Percentiles rank a stretch among this genome's conserved stretches.
phyloP scores from a whole-genome alignment of 2,329 filamentous ascomycete genomes.

The Penicillium janthinellum region DNA sequence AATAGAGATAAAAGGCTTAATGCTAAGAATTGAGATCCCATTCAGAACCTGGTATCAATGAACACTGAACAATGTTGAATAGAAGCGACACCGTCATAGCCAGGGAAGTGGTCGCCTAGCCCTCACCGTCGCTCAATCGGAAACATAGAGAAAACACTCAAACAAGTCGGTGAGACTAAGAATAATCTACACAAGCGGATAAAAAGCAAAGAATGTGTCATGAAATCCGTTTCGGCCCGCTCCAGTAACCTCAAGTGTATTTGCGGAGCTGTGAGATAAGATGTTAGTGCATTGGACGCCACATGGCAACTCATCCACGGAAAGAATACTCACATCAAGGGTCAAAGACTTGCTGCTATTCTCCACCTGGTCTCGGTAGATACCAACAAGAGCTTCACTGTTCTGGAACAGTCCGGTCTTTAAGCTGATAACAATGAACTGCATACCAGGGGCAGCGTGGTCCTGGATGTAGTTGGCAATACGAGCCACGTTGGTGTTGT shows the following conservation, averaged over 20 bases:
- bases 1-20: too few relatives aligned
- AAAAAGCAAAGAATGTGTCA: conserved; percentile 18
- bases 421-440: conserved; percentile 96
- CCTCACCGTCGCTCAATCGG: neutral
- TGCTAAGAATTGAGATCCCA: neutral
- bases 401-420: conserved; percentile 96
- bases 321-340: conserved; percentile 75
- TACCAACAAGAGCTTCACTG: conserved; percentile 91
- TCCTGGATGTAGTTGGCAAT: conserved; percentile 96
- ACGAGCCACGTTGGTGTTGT: conserved; percentile 94
- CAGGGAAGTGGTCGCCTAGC: neutral
- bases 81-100: conserved; percentile 2
- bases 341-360: conserved; percentile 92
- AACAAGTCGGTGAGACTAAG: neutral
- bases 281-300: conserved; percentile 9
- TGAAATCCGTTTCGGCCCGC: conserved; percentile 15
- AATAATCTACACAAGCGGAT: conserved; percentile 29
- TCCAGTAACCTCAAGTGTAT: conserved; percentile 30
- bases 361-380: conserved; percentile 90
- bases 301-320: neutral
- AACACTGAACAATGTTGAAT: conserved; percentile 11
- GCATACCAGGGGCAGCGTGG: conserved; percentile 94
- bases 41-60: conserved; percentile 20
- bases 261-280: conserved; percentile 35
- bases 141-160: conserved; percentile 2